Conservation (phyloP, 768 basidiomycete genomes). For the Kwoniella sp. region DNA sequence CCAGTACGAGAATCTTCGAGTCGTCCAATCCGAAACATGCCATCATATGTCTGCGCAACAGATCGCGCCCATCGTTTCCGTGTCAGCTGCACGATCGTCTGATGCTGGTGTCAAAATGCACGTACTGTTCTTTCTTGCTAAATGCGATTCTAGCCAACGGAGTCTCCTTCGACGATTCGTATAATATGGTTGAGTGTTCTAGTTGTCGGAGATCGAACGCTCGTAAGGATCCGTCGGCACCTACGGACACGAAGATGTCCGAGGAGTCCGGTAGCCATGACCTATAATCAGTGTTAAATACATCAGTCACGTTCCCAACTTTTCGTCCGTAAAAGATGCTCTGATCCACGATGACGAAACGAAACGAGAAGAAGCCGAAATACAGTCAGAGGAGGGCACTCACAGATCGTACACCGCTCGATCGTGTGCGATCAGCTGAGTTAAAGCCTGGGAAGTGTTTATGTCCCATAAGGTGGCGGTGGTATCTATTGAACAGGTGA, state of each 20-base stretch:
- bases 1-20: slow-evolving; percentile 83
- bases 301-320: background rate
- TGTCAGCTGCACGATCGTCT: background rate
- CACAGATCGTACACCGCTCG: slow-evolving; percentile 59
- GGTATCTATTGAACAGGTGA: slow-evolving; percentile 97
- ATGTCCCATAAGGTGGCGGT: slow-evolving; percentile 99
- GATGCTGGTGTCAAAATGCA: background rate
- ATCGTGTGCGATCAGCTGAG: slow-evolving; percentile 96
- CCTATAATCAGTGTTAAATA: slow-evolving; percentile 62
- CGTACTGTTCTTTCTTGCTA: slow-evolving; percentile 59
- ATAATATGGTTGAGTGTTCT: slow-evolving; percentile 97
- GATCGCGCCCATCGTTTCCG: background rate
- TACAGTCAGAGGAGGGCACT: too few relatives aligned
- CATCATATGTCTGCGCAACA: slow-evolving; percentile 76
- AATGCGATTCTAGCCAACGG: slow-evolving; percentile 54
- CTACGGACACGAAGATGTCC: slow-evolving; percentile 97
- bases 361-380: slow-evolving; percentile 2
- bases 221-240: slow-evolving; percentile 92
- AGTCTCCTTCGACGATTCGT: slow-evolving; percentile 65
- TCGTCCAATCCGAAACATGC: slow-evolving; percentile 96
- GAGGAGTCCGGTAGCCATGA: slow-evolving; percentile 97
- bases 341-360: too few relatives aligned
- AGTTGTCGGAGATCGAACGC: slow-evolving; percentile 95
- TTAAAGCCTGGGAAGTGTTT: slow-evolving; percentile 86
- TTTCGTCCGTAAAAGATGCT: too few relatives aligned